Base-by-base conservation (phyloP, 139 green algal species). In the Nannochloris sp. region DNA sequence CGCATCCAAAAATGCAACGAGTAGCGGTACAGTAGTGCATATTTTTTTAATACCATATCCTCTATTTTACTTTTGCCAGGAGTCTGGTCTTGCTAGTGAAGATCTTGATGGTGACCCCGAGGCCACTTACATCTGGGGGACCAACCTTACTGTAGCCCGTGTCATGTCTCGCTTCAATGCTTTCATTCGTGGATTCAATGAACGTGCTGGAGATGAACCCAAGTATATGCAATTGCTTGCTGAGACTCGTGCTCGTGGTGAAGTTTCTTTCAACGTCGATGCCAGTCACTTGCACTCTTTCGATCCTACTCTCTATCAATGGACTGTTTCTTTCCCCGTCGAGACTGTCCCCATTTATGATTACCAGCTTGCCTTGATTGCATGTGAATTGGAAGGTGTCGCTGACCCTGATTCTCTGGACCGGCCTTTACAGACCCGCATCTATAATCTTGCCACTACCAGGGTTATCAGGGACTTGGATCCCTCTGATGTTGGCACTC, bases 391-490 rank as follows among this genome's bases (percentile, higher is more conserved):
- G 53, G 63, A 78, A 63, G 71, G 55, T 13, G 34, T 35, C 12
- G 25, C 23, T 10, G 67, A 77, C 53, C 61, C 75, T 3, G 64
- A 68, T 9, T 44, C 64, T 37, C 32, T 31, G 15, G n/a, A 59
- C 44, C 4, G 27, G 48, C 59, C 58, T 35, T 35, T 79, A n/a
- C 80, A 96, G 81, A 79, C 85, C 6, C 81, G 89, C 8, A 74
- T 84, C 4, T 99, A 89, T 84, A 98, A 98, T 80, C 75, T 99
- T 65, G 65, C 55, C 6, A 70, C 84, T 48, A 71, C 60, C 25
- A 79, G 87, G 54, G 67, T 87, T 10, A 97, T 99, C 77, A 83
- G 94, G 5, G 92, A 97, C 60, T 81, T 99, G 34, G 87, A 99
- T 73, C 94, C 94, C n/a, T 70, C 78, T 2, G 88, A 97, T 70